Evolutionary conservation across 2,329 filamentous ascomycete species (phyloP).

Genomic region (Aspergillus fumigatus): DNA sequence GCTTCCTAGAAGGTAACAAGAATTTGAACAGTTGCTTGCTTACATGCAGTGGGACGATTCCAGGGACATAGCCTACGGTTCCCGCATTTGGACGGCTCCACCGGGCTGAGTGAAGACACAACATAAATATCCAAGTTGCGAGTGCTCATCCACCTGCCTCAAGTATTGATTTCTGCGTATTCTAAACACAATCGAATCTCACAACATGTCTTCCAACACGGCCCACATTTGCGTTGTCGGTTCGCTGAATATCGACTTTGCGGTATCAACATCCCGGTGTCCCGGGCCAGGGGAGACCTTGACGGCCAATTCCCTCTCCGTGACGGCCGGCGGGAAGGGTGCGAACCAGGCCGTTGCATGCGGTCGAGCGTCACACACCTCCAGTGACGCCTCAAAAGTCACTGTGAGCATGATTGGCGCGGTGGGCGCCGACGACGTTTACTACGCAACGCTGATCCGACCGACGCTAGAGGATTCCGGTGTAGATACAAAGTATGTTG

Average conservation of each 20-base stretch:
- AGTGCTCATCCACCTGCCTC: not conserved
- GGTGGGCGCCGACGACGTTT: conserved; percentile 55
- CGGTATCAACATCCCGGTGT: conserved; percentile 74
- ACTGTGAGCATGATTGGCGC: conserved; percentile 63
- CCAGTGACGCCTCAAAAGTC: conserved; percentile 53
- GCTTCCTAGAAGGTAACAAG: too few relatives aligned
- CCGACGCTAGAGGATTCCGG: conserved; percentile 53
- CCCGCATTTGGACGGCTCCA: not conserved
- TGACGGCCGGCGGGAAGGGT: not conserved
- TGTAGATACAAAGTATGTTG: conserved; percentile 53
- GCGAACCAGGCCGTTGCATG: not conserved
- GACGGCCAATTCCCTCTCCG: conserved; percentile 65
- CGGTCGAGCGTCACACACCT: not conserved
- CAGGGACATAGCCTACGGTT: not conserved
- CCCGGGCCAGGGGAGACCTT: conserved; percentile 78
- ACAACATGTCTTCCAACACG: not conserved
- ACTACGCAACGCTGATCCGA: conserved; percentile 55
- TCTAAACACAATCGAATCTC: too few relatives aligned
- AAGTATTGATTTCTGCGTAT: too few relatives aligned
- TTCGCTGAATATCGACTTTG: conserved; percentile 84
- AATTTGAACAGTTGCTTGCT: too few relatives aligned
- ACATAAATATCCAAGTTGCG: not conserved
- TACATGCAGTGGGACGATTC: not conserved
- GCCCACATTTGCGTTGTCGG: conserved; percentile 68
- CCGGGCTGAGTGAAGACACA: not conserved